Evolutionary conservation across 306 rosid genomes (phyloP).

Genomic region (Carpinus viminea): DNA sequence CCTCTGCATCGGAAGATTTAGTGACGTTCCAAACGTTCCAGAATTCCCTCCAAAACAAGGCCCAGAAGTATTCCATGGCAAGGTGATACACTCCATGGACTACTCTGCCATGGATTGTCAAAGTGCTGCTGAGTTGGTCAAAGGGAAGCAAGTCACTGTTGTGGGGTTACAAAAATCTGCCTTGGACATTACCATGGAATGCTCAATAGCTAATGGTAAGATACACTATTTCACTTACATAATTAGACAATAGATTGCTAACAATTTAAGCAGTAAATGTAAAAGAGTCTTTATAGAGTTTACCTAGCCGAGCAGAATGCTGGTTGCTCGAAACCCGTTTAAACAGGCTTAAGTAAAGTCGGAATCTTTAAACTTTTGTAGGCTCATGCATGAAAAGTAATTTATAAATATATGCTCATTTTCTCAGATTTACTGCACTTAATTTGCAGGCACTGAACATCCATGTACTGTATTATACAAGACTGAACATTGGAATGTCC

Average conservation of each 20-base stretch:
- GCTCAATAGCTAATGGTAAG: too few relatives aligned
- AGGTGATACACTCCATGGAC: conserved; percentile 55
- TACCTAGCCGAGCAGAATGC: too few relatives aligned
- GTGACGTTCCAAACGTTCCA: conserved; percentile 70
- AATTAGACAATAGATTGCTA: too few relatives aligned
- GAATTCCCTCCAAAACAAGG: conserved; percentile 58
- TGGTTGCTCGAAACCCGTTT: too few relatives aligned
- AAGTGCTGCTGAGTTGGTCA: conserved; percentile 12
- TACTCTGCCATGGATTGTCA: conserved; percentile 53
- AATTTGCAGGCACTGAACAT: conserved; percentile 42
- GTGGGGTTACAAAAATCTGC: too few relatives aligned
- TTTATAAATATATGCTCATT: not conserved
- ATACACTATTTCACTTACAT: too few relatives aligned
- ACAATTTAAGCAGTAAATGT: not conserved
- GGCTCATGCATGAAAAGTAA: not conserved
- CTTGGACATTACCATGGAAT: too few relatives aligned
- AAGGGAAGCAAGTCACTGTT: too few relatives aligned
- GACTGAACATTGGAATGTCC: conserved; percentile 56
- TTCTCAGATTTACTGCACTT: not conserved
- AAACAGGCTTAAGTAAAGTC: too few relatives aligned
- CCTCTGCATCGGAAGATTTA: conserved; percentile 72
- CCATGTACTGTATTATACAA: conserved; percentile 67
- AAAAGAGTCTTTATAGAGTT: too few relatives aligned
- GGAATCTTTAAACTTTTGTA: not conserved
- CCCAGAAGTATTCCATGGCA: conserved; percentile 50